Conservation (phyloP, 495 filamentous ascomycete genomes). For the Elaphomyces granulatus region DNA sequence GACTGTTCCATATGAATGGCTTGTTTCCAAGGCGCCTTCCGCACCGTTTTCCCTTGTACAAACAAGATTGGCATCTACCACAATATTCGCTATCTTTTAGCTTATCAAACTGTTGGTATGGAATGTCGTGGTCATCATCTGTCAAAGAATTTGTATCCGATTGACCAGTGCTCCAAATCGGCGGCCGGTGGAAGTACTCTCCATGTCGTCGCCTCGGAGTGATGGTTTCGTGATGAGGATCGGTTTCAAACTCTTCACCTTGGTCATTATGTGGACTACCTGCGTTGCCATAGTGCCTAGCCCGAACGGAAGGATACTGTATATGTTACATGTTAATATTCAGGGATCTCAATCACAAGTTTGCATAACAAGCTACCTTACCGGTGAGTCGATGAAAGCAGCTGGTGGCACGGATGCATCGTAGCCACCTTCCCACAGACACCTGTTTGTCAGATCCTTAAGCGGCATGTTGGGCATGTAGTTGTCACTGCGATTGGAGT, state of each 20-base stretch:
- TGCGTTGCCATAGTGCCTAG: too few relatives aligned
- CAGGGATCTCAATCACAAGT: too few relatives aligned
- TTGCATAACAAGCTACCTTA: too few relatives aligned
- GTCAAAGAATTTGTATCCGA: background rate
- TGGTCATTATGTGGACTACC: too few relatives aligned
- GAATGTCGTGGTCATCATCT: background rate
- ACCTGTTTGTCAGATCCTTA: too few relatives aligned
- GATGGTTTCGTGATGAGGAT: background rate
- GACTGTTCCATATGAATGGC: background rate
- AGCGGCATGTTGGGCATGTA: too few relatives aligned
- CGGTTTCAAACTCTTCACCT: background rate
- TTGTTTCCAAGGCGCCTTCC: background rate
- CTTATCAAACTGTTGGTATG: slow-evolving; percentile 2
- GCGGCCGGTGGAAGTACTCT: slow-evolving; percentile 19
- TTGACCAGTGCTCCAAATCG: slow-evolving; percentile 13
- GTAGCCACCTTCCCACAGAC: too few relatives aligned
- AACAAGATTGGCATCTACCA: slow-evolving; percentile 4
- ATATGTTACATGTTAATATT: too few relatives aligned
- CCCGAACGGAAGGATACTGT: too few relatives aligned
- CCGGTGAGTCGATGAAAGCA: too few relatives aligned
- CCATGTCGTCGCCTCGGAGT: slow-evolving; percentile 13
- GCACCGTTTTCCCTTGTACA: slow-evolving; percentile 2
- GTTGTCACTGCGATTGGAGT: too few relatives aligned
- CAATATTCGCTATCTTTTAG: slow-evolving; percentile 3
- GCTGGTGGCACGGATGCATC: too few relatives aligned